These are phyloP conservation scores for Imleria badia DNA, from an alignment of 768 basidiomycete species.

Conservation along the genomic window DNA sequence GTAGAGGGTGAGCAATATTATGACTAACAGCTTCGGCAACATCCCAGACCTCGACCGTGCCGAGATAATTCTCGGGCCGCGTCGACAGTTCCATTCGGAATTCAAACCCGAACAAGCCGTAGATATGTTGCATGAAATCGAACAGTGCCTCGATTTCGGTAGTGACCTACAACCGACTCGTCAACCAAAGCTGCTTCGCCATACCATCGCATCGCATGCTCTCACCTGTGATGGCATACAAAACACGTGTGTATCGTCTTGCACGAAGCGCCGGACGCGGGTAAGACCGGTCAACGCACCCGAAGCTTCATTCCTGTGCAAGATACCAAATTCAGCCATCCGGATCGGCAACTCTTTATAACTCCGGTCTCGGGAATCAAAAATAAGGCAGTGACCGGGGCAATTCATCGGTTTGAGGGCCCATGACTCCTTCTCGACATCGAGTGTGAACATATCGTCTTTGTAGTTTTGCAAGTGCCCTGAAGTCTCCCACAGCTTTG, in stretches of 20 bases:
- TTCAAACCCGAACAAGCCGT: constrained; percentile 92
- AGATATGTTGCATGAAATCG: constrained; percentile 93
- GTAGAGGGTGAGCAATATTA: not conserved
- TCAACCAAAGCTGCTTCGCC: not conserved
- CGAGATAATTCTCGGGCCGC: constrained; percentile 92
- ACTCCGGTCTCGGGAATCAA: constrained; percentile 89
- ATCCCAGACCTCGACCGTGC: constrained; percentile 88
- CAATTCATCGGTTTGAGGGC: constrained; percentile 99
- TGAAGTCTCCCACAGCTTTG: constrained; percentile 96
- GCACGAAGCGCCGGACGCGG: constrained; percentile 91
- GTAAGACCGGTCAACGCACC: constrained; percentile 93
- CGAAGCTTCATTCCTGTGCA: constrained; percentile 95
- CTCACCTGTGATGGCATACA: constrained; percentile 89
- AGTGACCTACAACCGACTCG: constrained; percentile 56
- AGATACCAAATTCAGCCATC: constrained; percentile 97
- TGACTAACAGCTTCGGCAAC: constrained; percentile 71
- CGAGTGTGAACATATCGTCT: constrained; percentile 95
- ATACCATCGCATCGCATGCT: not conserved
- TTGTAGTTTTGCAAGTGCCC: constrained; percentile 99
- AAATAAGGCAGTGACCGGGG: constrained; percentile 94
- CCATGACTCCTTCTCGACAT: constrained; percentile 95
- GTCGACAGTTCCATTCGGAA: constrained; percentile 95
- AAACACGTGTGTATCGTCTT: constrained; percentile 99
- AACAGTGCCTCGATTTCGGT: constrained; percentile 85
- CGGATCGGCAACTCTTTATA: constrained; percentile 96